phyloP scores from a whole-genome alignment of 2,329 filamentous ascomycete species.

The Neofusicoccum kwambonambiense region DNA sequence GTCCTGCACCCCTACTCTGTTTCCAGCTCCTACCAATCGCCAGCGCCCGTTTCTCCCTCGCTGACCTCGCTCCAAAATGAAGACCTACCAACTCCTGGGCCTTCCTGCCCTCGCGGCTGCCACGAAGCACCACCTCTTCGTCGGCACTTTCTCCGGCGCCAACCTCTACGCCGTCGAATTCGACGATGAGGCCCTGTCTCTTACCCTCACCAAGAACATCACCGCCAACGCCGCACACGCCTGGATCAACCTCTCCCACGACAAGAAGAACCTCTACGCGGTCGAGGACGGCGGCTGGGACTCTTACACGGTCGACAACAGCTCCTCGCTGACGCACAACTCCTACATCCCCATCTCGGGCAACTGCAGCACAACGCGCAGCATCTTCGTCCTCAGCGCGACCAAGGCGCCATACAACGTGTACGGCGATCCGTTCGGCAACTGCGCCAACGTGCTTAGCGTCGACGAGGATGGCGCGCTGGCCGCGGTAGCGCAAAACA shows the following conservation, averaged over 20 bases:
- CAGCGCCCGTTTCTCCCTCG: neutral
- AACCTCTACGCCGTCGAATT: conserved; percentile 17
- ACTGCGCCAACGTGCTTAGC: conserved; percentile 13
- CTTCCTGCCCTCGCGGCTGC: conserved; percentile 1
- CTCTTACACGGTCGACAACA: conserved; percentile 9
- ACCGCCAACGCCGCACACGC: conserved; percentile 12
- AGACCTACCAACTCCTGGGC: neutral
- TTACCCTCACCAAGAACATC: conserved; percentile 17
- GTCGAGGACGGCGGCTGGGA: conserved; percentile 11
- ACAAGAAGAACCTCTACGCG: conserved; percentile 16
- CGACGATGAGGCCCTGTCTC: conserved; percentile 6
- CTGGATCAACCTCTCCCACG: conserved; percentile 16
- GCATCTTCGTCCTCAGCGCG: neutral
- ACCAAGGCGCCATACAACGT: conserved; percentile 3
- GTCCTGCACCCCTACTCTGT: neutral
- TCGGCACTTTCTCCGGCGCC: conserved; percentile 10
- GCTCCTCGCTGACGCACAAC: conserved; percentile 5
- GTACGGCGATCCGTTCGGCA: conserved; percentile 14
- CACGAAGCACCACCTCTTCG: conserved; percentile 17
- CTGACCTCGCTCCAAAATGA: neutral
- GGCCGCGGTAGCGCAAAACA: neutral
- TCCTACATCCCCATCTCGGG: neutral
- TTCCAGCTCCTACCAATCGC: neutral
- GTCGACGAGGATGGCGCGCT: conserved; percentile 1
- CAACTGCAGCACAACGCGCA: conserved; percentile 1